phyloP scores from a whole-genome alignment of 805 yeast species.

The Schwanniomyces vanrijiae region DNA sequence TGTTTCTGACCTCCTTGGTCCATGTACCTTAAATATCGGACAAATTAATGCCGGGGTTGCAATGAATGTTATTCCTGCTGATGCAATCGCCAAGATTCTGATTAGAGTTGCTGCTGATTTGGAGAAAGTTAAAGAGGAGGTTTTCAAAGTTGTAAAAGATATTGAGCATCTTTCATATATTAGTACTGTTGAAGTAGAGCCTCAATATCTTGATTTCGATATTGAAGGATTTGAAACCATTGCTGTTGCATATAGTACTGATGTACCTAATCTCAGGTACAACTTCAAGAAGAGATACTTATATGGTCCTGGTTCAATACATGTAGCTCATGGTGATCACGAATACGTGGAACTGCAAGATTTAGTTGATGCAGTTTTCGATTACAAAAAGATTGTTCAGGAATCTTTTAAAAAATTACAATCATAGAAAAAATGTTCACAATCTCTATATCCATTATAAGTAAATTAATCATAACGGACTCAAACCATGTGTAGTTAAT shows the following conservation, averaged over 20 bases:
- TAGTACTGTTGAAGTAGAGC: constrained; percentile 4
- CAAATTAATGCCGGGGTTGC: constrained; percentile 62
- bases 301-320: constrained; percentile 68
- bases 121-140: constrained; percentile 32
- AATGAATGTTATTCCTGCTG: constrained; percentile 62
- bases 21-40: constrained; percentile 64
- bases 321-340: constrained; percentile 58
- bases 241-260: constrained; percentile 51
- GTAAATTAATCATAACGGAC: constrained; percentile 35
- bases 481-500: constrained; percentile 46
- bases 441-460: constrained; percentile 45
- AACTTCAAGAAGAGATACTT: constrained; percentile 40
- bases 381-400: constrained; percentile 46
- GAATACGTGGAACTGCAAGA: constrained; percentile 53
- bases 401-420: constrained; percentile 11
- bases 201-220: constrained; percentile 2
- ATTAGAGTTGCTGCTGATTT: constrained; percentile 55
- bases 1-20: constrained; percentile 52
- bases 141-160: constrained; percentile 33
- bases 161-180: constrained; percentile 20
- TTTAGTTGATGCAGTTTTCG: constrained; percentile 50
- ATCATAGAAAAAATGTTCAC: constrained; percentile 30
- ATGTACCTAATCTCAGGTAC: constrained; percentile 26
- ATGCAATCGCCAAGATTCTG: constrained; percentile 48
- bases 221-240: constrained; percentile 22